Evolutionary conservation across 2,329 filamentous ascomycete genomes (phyloP).

Genomic region (Helminthosporium solani): DNA sequence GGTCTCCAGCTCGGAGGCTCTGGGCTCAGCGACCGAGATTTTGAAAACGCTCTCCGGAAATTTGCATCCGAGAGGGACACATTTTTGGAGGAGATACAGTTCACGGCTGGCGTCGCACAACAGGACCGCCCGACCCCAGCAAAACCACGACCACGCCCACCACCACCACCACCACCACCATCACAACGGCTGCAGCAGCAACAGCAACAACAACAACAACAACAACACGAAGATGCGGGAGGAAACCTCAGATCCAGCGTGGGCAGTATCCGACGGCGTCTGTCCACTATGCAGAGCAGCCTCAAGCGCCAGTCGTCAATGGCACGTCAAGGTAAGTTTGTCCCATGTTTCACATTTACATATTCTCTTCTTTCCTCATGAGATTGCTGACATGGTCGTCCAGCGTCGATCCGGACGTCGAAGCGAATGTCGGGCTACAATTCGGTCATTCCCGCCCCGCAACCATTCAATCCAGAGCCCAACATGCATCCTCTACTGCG

Average conservation of each 20-base stretch:
- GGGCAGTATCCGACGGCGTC: slow-evolving; percentile 86
- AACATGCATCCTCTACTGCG: slow-evolving; percentile 95
- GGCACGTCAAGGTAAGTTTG: slow-evolving; percentile 67
- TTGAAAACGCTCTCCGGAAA: slow-evolving; percentile 88
- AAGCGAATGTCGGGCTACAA: slow-evolving; percentile 96
- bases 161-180: too few relatives aligned
- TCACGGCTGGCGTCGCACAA: slow-evolving; percentile 72
- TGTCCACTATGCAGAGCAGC: slow-evolving; percentile 92
- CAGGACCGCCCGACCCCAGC: slow-evolving; percentile 53
- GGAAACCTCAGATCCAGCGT: slow-evolving; percentile 61
- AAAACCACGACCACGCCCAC: slow-evolving; percentile 73
- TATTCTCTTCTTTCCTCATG: slow-evolving; percentile 19
- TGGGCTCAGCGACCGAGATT: slow-evolving; percentile 74
- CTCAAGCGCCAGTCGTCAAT: slow-evolving; percentile 80
- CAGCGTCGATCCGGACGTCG: slow-evolving; percentile 72
- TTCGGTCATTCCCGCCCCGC: slow-evolving; percentile 90
- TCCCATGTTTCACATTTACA: slow-evolving; percentile 13
- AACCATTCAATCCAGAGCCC: slow-evolving; percentile 84
- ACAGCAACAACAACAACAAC: slow-evolving; percentile 40
- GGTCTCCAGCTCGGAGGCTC: slow-evolving; percentile 44
- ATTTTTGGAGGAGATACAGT: slow-evolving; percentile 88
- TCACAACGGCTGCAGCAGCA: too few relatives aligned
- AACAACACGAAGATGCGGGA: slow-evolving; percentile 53
- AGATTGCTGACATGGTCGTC: slow-evolving; percentile 27
- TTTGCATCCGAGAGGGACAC: slow-evolving; percentile 94